Evolutionary conservation across 1,284 basidiomycete genomes (phyloP), one percentile per base, ranked within the genome.

Genomic region (Mycena sp.): DNA sequence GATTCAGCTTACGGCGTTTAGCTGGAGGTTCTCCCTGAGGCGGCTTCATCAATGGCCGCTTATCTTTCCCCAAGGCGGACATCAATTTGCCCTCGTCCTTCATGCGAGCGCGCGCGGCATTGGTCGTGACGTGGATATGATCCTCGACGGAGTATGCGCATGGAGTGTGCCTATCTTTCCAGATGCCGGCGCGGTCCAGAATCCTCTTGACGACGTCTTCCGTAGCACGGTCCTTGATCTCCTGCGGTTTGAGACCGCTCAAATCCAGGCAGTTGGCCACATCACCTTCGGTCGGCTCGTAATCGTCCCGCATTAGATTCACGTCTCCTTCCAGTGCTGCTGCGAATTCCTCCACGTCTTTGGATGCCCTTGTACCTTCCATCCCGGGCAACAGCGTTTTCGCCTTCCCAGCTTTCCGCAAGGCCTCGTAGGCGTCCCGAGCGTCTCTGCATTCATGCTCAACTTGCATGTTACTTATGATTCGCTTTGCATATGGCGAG

Each of bases 371-470:
- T 1, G 2, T 2, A 1, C 48, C 41, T 38, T 61, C 62, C 1
- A 10, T 0, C 1, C 68, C 68, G 4, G 62, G 62, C 4, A 69
- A n/a, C 3, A 70, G 5, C 4, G 50, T 3, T 11, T 62, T 39
- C 4, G 25, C 66, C 18, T 62, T 65, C 0, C 69, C 69, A 5
- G 46, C 38, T 18, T 54, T 44, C 3, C 56, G 16, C 34, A 65
- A 18, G 1, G 6, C 39, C 22, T 60, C 63, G 14, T 69, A 22
- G 3, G 3, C 16, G 16, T 69, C 68, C 0, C 39, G 9, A 4
- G 68, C 68, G 18, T 70, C 69, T 25, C 65, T 65, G n/a, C 69
- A 70, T 20, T 70, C 63, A 22, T 70, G 61, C n/a, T 70, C 63
- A 2, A 70, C 48, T 18, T 62, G 44, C 63, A 70, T 55, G 13